Conservation (phyloP, 1,139 yeast species). For the Barnettozyma hawaiiensis region DNA sequence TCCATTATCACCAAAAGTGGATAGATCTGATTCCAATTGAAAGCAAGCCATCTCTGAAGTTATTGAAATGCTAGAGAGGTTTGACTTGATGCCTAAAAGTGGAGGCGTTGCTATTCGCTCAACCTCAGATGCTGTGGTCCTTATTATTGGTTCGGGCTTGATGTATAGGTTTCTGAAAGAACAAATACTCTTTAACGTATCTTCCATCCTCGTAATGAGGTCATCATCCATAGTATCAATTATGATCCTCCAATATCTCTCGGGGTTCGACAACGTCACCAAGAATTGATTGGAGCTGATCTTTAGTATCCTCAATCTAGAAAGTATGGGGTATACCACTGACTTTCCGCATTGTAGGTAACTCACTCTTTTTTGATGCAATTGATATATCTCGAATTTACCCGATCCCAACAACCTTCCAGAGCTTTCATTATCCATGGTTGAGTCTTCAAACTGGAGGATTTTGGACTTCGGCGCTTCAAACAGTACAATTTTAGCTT, state of each 20-base stretch:
- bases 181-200: conserved; percentile 37
- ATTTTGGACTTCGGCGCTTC: conserved; percentile 37
- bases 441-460: conserved; percentile 39
- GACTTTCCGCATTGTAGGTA: conserved; percentile 52
- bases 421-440: conserved; percentile 21
- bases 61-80: conserved; percentile 24
- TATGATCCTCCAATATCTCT: conserved; percentile 63
- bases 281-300: conserved; percentile 49
- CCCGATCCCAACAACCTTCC: conserved; percentile 60
- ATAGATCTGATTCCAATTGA: conserved; percentile 24
- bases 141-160: conserved; percentile 7
- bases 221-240: conserved; percentile 36
- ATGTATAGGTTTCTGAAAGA: conserved; percentile 40
- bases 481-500: conserved; percentile 30
- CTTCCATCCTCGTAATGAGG: conserved; percentile 35
- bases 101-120: conserved; percentile 1
- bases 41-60: conserved; percentile 31
- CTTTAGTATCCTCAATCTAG: conserved; percentile 52
- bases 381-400: conserved; percentile 54
- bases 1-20: conserved; percentile 20
- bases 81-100: conserved; percentile 8
- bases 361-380: conserved; percentile 57
- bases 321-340: conserved; percentile 61
- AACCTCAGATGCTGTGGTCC: not conserved
- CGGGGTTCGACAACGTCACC: conserved; percentile 64